Evolutionary conservation across 176 grass and related monocot genomes (phyloP), one percentile per base, ranked within the genome.

Genomic region (Areca catechu): DNA sequence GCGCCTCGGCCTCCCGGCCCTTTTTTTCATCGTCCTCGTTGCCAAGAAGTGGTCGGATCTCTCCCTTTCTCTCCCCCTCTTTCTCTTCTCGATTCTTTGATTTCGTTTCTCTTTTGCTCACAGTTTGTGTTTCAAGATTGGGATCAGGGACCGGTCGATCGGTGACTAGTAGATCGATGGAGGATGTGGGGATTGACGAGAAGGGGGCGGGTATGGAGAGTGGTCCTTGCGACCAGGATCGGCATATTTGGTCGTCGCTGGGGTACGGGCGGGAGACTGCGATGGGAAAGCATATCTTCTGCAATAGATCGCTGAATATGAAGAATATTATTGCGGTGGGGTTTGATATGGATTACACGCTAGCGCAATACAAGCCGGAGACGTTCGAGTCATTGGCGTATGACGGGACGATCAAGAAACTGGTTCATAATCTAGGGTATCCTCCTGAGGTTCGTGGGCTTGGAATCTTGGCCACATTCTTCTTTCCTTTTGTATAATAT

Each of bases 301-400:
- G 93, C 55, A 97, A 97, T 7, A 82, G 92, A 50, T 91, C 92
- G 54, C 77, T 97, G 60, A 97, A 97, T 69, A 97, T 97, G 92
- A 97, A 78, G 87, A 97, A 92, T 71, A 97, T 91, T 43, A 82
- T 76, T 16, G 93, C 93, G 2, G 87, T 97, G 15, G 93, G 93
- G 49, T 97, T 97, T 83, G 93, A 97, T 62, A 97, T 97, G 93
- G 93, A 97, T 64, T 97, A 97, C 81, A 97, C 93, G 65, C 78
- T 97, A 57, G 93, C 93, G 7, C 87, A 92, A 62, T 97, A 97
- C 69, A 97, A 91, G 66, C 72, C 93, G 5, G 87, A 82, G 69
- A 97, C 93, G 23, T 97, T 97, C 48, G 93, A 97, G 81, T 55
- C 93, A 22, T 75, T 97, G 69, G 93, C 93, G 56, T 97, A 97